phyloP scores from a whole-genome alignment of 805 yeast genomes.

The Lachancea quebecensis region DNA sequence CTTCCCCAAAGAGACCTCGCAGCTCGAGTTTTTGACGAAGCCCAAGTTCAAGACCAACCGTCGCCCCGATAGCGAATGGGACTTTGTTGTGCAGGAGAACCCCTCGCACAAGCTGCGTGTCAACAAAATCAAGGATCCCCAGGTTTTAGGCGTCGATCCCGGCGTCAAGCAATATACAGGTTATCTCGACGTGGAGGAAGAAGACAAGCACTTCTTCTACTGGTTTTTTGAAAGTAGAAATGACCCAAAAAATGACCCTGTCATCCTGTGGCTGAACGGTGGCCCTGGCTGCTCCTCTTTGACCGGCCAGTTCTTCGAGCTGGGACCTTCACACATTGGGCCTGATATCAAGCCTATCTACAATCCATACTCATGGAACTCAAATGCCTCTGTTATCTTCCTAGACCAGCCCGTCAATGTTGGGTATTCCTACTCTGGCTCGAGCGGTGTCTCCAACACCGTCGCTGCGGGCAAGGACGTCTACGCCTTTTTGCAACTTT shows the following conservation, averaged over 20 bases:
- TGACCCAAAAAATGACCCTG: slow-evolving; percentile 80
- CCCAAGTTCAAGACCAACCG: slow-evolving; percentile 37
- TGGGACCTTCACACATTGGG: slow-evolving; percentile 72
- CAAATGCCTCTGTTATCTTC: slow-evolving; percentile 77
- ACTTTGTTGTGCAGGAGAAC: slow-evolving; percentile 27
- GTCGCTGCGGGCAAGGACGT: slow-evolving; percentile 81
- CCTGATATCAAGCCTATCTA: slow-evolving; percentile 52
- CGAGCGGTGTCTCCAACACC: slow-evolving; percentile 57
- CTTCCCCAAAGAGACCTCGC: slow-evolving; percentile 50
- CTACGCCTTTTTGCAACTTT: slow-evolving; percentile 69
- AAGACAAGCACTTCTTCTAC: slow-evolving; percentile 80
- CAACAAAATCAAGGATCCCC: slow-evolving; percentile 48
- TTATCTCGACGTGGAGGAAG: slow-evolving; percentile 73
- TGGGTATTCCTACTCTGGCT: slow-evolving; percentile 65
- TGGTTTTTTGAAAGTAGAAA: slow-evolving; percentile 86
- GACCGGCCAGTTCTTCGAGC: slow-evolving; percentile 80
- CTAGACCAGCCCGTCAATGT: slow-evolving; percentile 87
- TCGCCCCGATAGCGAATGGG: slow-evolving; percentile 25
- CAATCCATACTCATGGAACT: slow-evolving; percentile 81
- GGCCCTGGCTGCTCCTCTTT: slow-evolving; percentile 93
- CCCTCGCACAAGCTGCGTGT: slow-evolving; percentile 55
- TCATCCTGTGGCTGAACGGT: slow-evolving; percentile 86
- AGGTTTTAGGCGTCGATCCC: slow-evolving; percentile 65
- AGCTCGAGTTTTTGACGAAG: slow-evolving; percentile 42
- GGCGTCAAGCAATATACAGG: slow-evolving; percentile 77